Base-by-base conservation (phyloP, 208 protist species). In the Crithidia mellificae region DNA sequence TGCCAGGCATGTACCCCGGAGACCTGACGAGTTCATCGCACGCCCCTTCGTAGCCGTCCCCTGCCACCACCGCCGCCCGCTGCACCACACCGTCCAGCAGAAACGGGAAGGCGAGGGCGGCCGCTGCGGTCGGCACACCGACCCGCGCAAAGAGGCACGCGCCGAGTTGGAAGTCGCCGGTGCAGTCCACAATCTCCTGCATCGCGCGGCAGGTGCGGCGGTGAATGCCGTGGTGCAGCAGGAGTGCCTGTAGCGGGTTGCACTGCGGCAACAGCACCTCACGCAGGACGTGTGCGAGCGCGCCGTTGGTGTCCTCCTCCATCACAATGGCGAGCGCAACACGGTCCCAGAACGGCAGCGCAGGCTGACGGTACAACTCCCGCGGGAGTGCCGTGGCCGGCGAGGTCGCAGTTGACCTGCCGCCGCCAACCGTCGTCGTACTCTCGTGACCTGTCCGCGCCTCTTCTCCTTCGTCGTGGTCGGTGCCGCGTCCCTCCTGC, bases 101-200 rank as follows among this genome's bases (percentile, higher is more conserved):
- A 27, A 78, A 72, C 0, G 64, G 59, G 58, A 72, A 72, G 15
- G 73, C 73, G 4, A 72, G 52, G 4, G 32, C 68, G 34, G 75
- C 63, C 27, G 75, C 73, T 7, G 63, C 54, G 52, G 66, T 74
- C 53, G 66, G 67, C 55, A 83, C 79, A 8, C 81, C 90, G 11
- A 95, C 69, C 24, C 87, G 83, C 30, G 87, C 85, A 77, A 84
- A 96, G 8, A 96, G 72, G 65, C 90, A 96, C 22, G 87, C 87
- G 20, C 80, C 90, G 19, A 93, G 78, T 65, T 96, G 90, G 47
- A 91, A 92, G 69, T 96, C 83, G 6, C 84, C 88, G 0, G 90
- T 92, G 72, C 68, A 75, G 59, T 96, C 88, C 22, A 96, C 90
- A 25, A 93, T 88, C 24, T 59, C 49, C 73, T 92, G 84, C 86